phyloP scores from a whole-genome alignment of 495 filamentous ascomycete species.

The Hamigera avellanea region DNA sequence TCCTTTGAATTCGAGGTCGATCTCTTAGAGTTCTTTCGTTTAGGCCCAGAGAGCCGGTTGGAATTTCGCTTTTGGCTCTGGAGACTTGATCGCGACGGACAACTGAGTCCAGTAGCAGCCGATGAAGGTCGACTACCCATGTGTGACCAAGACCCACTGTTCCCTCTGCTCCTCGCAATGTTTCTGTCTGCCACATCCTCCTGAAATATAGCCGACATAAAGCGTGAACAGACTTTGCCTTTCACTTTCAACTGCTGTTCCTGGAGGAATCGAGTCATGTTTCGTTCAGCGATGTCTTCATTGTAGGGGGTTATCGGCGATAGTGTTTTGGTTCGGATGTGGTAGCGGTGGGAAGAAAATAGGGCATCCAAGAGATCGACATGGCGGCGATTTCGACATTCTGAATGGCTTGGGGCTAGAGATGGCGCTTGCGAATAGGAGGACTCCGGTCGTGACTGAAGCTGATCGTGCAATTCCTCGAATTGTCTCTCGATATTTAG shows the following conservation, averaged over 20 bases:
- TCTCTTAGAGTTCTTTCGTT: neutral
- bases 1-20: slow-evolving; percentile 9
- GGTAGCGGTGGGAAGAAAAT: slow-evolving; percentile 17
- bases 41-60: neutral
- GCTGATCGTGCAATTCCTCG: slow-evolving; percentile 26
- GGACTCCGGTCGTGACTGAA: slow-evolving; percentile 18
- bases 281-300: slow-evolving; percentile 37
- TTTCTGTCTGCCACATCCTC: slow-evolving; percentile 37
- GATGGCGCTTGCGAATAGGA: slow-evolving; percentile 16
- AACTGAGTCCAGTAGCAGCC: slow-evolving; percentile 8
- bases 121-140: slow-evolving; percentile 15
- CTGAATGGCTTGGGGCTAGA: slow-evolving; percentile 8
- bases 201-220: slow-evolving; percentile 24
- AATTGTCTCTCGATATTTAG: slow-evolving; percentile 31
- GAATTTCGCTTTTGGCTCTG: neutral
- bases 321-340: slow-evolving; percentile 10
- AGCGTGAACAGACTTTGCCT: slow-evolving; percentile 16
- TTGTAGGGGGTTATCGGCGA: slow-evolving; percentile 31
- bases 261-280: slow-evolving; percentile 30
- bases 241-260: slow-evolving; percentile 10
- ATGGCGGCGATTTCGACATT: slow-evolving; percentile 16
- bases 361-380: slow-evolving; percentile 33
- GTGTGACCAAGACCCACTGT: slow-evolving; percentile 13
- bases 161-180: slow-evolving; percentile 17
- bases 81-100: slow-evolving; percentile 6